Base-by-base conservation (phyloP, 164 flowering plant genomes). In the Chimonanthus praecox region DNA sequence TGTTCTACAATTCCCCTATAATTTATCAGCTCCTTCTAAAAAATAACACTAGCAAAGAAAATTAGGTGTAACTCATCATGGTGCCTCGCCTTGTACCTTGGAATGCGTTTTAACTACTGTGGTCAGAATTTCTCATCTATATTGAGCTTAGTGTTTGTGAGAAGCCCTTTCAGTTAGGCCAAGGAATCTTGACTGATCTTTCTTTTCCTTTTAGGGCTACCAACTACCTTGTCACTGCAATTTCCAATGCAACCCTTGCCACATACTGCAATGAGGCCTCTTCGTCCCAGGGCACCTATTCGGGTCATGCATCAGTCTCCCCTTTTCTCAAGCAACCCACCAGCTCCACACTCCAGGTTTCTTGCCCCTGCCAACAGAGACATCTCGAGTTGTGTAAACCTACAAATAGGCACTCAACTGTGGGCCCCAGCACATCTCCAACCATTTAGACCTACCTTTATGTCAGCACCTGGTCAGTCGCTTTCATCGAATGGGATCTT, bases 341-440 rank as follows among this genome's bases (percentile, higher is more conserved):
- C 47, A 67, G 54, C 76, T 68, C 43, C 76, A 11, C 67, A 21
- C 46, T 63, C 47, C 54, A 66, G 47, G 16, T 80, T 18, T 18
- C 10, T 74, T 21, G 49, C 78, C 21, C 77, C 79, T 54, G 4
- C 60, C 60, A 66, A 48, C 49, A 80, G 20, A 33, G 21, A 73
- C 33, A 48, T 79, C n/a, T 76, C 79, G 51, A 62, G 89, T 6
- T 16, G 74, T 0, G 73, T 76, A 58, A 83, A 70, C 67, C 78
- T 66, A 49, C 87, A 77, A 76, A 71, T 62, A 13, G 77, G 78
- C 18, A 69, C 80, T 80, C 89, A 79, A 68, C 68, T 79, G 20
- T 84, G 87, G 45, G 79, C 87, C 11, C 86, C 86, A 3, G 91
- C 94, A 20, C 91, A 90, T 74, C 77, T 88, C 6, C 89, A 77